Evolutionary conservation across 306 rosid species (phyloP), one percentile per base, ranked within the genome.

Genomic region (Rosa rugosa): DNA sequence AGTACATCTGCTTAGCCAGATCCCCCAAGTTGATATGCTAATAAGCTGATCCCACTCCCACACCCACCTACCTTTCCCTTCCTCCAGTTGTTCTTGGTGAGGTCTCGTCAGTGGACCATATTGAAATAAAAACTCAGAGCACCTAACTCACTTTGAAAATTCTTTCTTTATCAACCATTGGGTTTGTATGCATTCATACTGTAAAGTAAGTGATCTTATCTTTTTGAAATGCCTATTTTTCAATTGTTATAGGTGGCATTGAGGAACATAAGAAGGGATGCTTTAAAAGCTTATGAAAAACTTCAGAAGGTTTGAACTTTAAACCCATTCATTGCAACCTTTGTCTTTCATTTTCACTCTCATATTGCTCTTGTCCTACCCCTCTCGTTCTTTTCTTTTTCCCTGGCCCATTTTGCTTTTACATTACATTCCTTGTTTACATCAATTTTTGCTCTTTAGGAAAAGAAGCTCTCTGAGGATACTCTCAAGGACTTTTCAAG

Each of bases 201-300:
- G 6, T 18, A 60, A 75, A 23, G 66, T 59, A 54, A 50, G 68
- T 71, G 76, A 62, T 53, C 69, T 69, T 54, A 56, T 77, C 53
- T 70, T 81, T 83, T 77, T 81, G 75, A 82, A 72, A 83, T 70
- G 47, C 74, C 63, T 45, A 36, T 31, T 45, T 42, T 46, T 68
- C 83, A 45, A 54, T 71, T 41, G 45, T 82, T 71, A 34, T 78
- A 91, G 98, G 99, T 96, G 82, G 98, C 97, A 77, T 71, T 96
- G 80, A 87, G 99, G 91, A 96, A 96, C 78, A 91, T 96, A 85
- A 88, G 99, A 87, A 93, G 99, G 86, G 99, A 96, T 89, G 94
- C 93, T 67, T 71, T 96, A 79, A 96, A 91, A 86, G 96, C 98
- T 80, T 91, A 88, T 78, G 97, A 93, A 57, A 96, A 96, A 80